phyloP scores from a whole-genome alignment of 306 rosid genomes.

The Cyamopsis tetragonoloba region DNA sequence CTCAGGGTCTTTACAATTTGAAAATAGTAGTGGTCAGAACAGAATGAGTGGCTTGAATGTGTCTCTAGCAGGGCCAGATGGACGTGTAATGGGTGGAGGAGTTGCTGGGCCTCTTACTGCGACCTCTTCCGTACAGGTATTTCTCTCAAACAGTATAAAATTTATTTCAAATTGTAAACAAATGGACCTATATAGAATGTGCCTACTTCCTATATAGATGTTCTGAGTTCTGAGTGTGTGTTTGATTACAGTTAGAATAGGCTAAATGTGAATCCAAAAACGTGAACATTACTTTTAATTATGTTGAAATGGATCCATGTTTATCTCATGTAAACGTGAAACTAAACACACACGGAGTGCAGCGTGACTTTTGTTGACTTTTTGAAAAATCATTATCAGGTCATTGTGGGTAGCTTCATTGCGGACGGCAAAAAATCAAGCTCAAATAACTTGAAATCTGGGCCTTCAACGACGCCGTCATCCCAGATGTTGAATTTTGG shows the following conservation, averaged over 20 bases:
- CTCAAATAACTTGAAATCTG: slow-evolving; percentile 45
- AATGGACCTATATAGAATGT: neutral
- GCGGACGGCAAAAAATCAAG: slow-evolving; percentile 48
- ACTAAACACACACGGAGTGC: too few species aligned
- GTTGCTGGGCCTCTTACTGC: slow-evolving; percentile 72
- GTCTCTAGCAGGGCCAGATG: slow-evolving; percentile 56
- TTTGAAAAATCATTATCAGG: slow-evolving; percentile 45
- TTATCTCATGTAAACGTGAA: too few species aligned
- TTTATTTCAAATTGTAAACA: neutral
- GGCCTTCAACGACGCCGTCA: slow-evolving; percentile 36
- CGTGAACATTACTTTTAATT: too few species aligned
- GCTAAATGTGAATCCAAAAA: too few species aligned
- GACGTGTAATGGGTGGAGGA: slow-evolving; percentile 69
- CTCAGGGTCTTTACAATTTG: slow-evolving; percentile 49
- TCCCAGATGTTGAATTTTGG: slow-evolving; percentile 60
- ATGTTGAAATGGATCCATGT: too few species aligned
- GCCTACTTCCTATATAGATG: neutral
- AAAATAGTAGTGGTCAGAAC: slow-evolving; percentile 35
- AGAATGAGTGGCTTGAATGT: slow-evolving; percentile 49
- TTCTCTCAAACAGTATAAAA: slow-evolving; percentile 9
- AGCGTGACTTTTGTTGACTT: neutral
- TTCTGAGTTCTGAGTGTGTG: neutral
- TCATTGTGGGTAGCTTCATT: slow-evolving; percentile 66
- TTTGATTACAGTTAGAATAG: too few species aligned
- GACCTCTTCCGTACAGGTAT: slow-evolving; percentile 70